Evolutionary conservation across 495 filamentous ascomycete genomes (phyloP).

Genomic region (Penicillium parvum): DNA sequence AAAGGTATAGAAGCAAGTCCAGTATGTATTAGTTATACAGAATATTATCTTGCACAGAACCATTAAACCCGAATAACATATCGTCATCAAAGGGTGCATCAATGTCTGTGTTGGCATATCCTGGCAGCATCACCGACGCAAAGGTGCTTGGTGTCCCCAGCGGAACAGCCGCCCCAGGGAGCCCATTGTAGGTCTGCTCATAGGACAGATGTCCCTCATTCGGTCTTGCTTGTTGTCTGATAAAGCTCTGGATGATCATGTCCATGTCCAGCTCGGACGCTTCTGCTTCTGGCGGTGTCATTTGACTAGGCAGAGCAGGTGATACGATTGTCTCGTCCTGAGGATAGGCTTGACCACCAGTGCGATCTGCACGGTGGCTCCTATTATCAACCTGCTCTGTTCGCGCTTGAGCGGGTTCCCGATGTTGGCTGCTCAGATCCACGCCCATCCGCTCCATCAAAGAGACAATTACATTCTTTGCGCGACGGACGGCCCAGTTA

Average conservation of each 20-base stretch:
- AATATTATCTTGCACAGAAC: conserved; percentile 20
- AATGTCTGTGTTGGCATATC: neutral
- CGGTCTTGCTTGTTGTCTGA: conserved; percentile 12
- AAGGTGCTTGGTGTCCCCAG: neutral
- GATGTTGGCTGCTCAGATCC: conserved; percentile 1
- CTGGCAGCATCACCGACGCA: neutral
- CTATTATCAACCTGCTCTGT: no score
- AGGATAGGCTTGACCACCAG: no score
- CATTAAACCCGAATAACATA: conserved; percentile 28
- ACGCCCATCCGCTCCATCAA: conserved; percentile 34
- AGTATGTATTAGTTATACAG: conserved; percentile 1
- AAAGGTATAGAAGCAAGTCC: no score
- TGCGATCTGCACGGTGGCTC: neutral
- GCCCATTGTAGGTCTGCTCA: neutral
- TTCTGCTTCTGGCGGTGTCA: conserved; percentile 15
- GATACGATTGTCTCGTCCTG: neutral
- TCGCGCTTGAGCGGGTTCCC: no score
- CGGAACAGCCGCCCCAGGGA: neutral
- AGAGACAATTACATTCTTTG: conserved; percentile 27
- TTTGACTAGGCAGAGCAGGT: neutral
- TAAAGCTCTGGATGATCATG: conserved; percentile 34
- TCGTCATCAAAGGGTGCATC: conserved; percentile 12
- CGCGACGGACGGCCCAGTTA: conserved; percentile 30
- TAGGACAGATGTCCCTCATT: conserved; percentile 1
- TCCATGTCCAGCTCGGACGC: conserved; percentile 28